Percentiles rank a stretch among this genome's conserved stretches.
phyloP scores from a whole-genome alignment of 2,329 filamentous ascomycete genomes.

The Verticillium tricorpus region DNA sequence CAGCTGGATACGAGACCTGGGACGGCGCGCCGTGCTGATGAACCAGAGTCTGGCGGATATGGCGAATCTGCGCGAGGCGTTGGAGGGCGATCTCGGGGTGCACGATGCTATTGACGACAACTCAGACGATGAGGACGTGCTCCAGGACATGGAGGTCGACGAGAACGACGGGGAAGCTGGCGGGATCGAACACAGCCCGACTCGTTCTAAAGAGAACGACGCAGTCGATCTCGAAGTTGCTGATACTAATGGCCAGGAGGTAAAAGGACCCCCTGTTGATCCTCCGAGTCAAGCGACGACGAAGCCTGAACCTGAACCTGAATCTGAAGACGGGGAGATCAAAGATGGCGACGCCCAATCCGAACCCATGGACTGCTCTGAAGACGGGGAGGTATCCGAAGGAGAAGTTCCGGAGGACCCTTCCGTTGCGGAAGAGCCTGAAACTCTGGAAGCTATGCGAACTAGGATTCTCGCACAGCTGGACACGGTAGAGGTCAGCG shows the following conservation, averaged over 20 bases:
- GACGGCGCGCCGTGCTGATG: slow-evolving; percentile 66
- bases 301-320: not conserved
- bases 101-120: slow-evolving; percentile 43
- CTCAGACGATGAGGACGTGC: slow-evolving; percentile 30
- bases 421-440: slow-evolving; percentile 14
- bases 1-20: slow-evolving; percentile 71
- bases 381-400: slow-evolving; percentile 29
- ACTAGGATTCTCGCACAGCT: slow-evolving; percentile 42
- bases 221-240: slow-evolving; percentile 15
- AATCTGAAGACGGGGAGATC: slow-evolving; percentile 19
- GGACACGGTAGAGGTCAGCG: slow-evolving; percentile 22
- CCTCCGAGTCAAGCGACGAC: not conserved
- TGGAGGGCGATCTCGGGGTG: slow-evolving; percentile 34
- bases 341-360: slow-evolving; percentile 16
- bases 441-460: slow-evolving; percentile 42
- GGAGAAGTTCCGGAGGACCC: slow-evolving; percentile 28
- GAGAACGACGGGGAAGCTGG: slow-evolving; percentile 16
- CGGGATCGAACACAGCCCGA: slow-evolving; percentile 2
- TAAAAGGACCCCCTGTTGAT: not conserved
- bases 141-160: slow-evolving; percentile 25
- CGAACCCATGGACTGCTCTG: slow-evolving; percentile 39
- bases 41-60: slow-evolving; percentile 51
- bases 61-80: slow-evolving; percentile 39
- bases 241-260: slow-evolving; percentile 2
- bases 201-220: slow-evolving; percentile 9